Base-by-base conservation (phyloP, 306 rosid genomes). In the Acacia crassicarpa region DNA sequence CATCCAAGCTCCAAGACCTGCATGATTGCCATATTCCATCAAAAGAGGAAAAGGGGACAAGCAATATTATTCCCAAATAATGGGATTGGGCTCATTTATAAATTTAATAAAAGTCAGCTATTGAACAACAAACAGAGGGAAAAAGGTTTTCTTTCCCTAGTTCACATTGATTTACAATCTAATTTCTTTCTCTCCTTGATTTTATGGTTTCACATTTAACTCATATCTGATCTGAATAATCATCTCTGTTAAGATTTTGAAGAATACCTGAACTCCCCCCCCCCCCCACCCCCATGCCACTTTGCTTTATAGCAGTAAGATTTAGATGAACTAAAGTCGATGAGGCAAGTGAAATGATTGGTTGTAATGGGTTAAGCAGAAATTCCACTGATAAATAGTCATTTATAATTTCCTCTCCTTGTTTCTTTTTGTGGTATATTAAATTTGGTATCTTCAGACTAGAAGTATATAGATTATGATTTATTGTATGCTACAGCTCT, bases 1-100 rank as follows among this genome's bases (percentile, higher is more conserved):
- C 97, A 93, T 44, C 99, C 99, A 76, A 95, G 92, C 84, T 95
- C 98, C 82, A 93, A 80, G 3, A 94, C 89, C 98, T 94, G 85
- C 72, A 84, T 16, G 22, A 80, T 22, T 71, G 16, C 32, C 71
- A 77, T 66, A 59, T 75, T 40, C 38, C 85, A 82, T 86, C 83
- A 81, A 53, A 49, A 53, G 9, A 9, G 32, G 63, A 12, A 48
- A 48, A 32, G 59, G 48, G 32, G 54, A 6, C 53, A 69, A 20
- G 62, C 75, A 23, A 58, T 10, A 40, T 10, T 78, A 13, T 22
- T 33, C 41, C 32, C 4, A 25, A 38, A 22, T 17, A 53, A 77
- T 9, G 71, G 65, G 33, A 63, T 25, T 61, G 58, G 43, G 20
- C 27, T 15, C 17, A 74, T 81, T 63, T 38, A 56, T 75, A 22